Evolutionary conservation across 371 early-diverging fungal species (phyloP).

Genomic region (Phascolomyces articulosus): DNA sequence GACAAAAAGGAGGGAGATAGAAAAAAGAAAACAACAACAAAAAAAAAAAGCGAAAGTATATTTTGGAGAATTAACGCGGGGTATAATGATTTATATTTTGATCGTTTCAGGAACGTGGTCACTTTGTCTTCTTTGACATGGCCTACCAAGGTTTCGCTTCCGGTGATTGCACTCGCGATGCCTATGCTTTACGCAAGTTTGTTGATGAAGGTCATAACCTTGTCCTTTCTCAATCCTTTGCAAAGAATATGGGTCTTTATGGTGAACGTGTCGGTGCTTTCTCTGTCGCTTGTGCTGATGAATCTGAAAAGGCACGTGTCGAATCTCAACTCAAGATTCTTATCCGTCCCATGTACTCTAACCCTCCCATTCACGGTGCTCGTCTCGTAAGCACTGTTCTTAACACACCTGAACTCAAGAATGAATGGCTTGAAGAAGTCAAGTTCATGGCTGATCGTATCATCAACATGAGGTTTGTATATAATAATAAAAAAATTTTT

Average conservation of each 20-base stretch:
- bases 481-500: not conserved
- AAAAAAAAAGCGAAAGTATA: not conserved
- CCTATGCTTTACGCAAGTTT: constrained; percentile 95
- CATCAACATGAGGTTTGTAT: constrained; percentile 81
- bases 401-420: constrained; percentile 72
- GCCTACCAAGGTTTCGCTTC: constrained; percentile 99
- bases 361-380: constrained; percentile 95
- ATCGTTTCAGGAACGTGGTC: constrained; percentile 63
- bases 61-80: not conserved
- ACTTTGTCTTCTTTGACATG: constrained; percentile 97
- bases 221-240: constrained; percentile 93
- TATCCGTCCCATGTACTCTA: constrained; percentile 97
- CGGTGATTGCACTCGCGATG: constrained; percentile 90
- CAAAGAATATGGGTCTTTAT: constrained; percentile 99
- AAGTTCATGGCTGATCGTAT: constrained; percentile 98
- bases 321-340: constrained; percentile 95
- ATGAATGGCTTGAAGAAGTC: constrained; percentile 93
- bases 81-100: not conserved
- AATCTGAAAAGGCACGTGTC: constrained; percentile 85
- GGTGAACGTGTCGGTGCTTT: constrained; percentile 98
- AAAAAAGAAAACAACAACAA: too few relatives aligned
- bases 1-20: too few relatives aligned
- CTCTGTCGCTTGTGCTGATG: constrained; percentile 79
- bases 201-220: constrained; percentile 80
- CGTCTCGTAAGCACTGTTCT: constrained; percentile 92